These are phyloP conservation scores for Xylariaceae sp. DNA, from an alignment of 2,329 filamentous ascomycete genomes.

Conservation along the genomic window DNA sequence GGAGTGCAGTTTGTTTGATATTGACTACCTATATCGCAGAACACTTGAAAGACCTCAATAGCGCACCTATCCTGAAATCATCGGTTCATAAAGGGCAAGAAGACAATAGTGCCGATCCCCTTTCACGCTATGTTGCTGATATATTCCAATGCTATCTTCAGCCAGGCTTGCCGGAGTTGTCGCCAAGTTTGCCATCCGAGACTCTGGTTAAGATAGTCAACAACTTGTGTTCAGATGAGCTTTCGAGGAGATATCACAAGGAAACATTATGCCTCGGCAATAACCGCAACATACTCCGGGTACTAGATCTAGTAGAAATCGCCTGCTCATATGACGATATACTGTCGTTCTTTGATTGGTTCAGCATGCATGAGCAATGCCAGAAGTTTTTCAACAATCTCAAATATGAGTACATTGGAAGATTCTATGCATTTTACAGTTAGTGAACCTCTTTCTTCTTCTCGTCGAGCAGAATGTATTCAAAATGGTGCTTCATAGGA, in stretches of 20 bases:
- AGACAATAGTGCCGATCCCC: background rate
- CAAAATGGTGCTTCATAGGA: too few species aligned
- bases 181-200: background rate
- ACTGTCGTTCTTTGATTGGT: slow-evolving; percentile 10
- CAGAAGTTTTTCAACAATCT: slow-evolving; percentile 7
- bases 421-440: background rate
- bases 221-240: background rate
- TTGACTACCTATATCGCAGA: background rate
- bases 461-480: too few species aligned
- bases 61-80: background rate
- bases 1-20: background rate
- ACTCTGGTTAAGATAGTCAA: background rate
- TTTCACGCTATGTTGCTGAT: background rate
- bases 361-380: slow-evolving; percentile 13
- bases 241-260: background rate
- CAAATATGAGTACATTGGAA: background rate
- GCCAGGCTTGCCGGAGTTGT: too few species aligned
- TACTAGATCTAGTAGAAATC: background rate
- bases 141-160: background rate
- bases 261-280: background rate
- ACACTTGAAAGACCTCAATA: background rate
- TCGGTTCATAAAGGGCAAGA: background rate
- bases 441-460: too few species aligned
- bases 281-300: background rate
- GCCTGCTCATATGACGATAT: background rate